Evolutionary conservation across 805 yeast genomes (phyloP), one percentile per base, ranked within the genome.

Genomic region (Saturnispora sekii): DNA sequence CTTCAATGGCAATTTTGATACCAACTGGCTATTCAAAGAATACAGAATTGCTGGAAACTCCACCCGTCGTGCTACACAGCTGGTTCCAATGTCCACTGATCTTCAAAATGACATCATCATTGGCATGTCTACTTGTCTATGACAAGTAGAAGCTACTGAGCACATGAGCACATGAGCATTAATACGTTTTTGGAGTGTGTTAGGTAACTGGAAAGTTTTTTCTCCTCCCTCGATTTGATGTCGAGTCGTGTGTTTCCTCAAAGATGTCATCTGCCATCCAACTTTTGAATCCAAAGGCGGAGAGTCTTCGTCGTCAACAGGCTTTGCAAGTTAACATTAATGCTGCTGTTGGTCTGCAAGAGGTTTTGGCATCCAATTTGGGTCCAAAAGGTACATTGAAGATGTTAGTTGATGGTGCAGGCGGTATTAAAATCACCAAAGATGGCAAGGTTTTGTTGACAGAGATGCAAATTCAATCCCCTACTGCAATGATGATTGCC

Each of bases 311-410:
- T 67, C 79, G 98, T 58, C 78, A 84, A 49, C 97, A 94, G 64
- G 98, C 98, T 29, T 72, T 93, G 48, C 88, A 89, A 60, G 98
- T 93, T 36, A 93, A 93, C 66, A 86, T 87, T 42, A 77, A 88
- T 14, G 97, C 98, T 3, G 98, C 98, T 5, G 96, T 87, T 62
- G 98, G 98, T 37, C 72, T 93, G 46, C 98, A 93, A 67, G 84
- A 81, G 56, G 97, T 93, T 35, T 69, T 93, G 49, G 81, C 90
- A 48, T 79, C 95, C 48, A 93, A 93, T 61, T 69, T 93, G 56
- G 98, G 98, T 33, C 98, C 98, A 40, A 87, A 87, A 61, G 98
- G 98, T 45, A 93, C 98, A 12, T 70, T 93, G 57, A 93, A 93
- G 68, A 86, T 93, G 84, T 70, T 90, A 47, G 98, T 93, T 43